Percentiles rank a stretch among this genome's conserved stretches.
phyloP scores from a whole-genome alignment of 495 filamentous ascomycete genomes.

The Xylaria castorea region DNA sequence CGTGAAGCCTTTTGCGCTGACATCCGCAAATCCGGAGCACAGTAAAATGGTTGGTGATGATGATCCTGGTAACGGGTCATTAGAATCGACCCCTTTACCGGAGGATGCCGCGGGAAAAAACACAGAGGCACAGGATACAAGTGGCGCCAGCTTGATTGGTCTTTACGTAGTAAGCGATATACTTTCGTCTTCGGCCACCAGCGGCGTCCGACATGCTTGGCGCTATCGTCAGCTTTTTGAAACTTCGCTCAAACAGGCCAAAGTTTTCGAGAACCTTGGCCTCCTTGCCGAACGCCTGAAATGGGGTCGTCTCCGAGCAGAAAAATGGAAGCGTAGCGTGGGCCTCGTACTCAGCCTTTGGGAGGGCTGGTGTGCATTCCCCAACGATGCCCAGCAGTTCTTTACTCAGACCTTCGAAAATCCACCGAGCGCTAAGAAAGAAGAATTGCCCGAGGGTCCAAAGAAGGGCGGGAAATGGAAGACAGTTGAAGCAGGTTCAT shows the following conservation, averaged over 20 bases:
- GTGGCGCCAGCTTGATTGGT: slow-evolving; percentile 76
- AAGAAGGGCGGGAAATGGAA: slow-evolving; percentile 75
- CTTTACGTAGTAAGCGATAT: slow-evolving; percentile 90
- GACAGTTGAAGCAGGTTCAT: slow-evolving; percentile 63
- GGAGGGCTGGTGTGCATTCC: slow-evolving; percentile 92
- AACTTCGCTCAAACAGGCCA: slow-evolving; percentile 67
- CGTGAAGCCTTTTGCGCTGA: slow-evolving; percentile 73
- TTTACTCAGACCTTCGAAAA: slow-evolving; percentile 78
- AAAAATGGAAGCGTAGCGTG: slow-evolving; percentile 90
- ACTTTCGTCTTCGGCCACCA: slow-evolving; percentile 81
- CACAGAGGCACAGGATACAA: slow-evolving; percentile 62
- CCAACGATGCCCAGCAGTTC: slow-evolving; percentile 72
- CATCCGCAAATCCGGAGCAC: slow-evolving; percentile 55
- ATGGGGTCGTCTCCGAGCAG: slow-evolving; percentile 84
- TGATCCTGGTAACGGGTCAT: slow-evolving; percentile 44
- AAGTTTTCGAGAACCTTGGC: slow-evolving; percentile 84
- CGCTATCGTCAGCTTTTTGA: slow-evolving; percentile 90
- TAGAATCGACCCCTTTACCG: slow-evolving; percentile 44
- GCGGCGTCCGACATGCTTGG: slow-evolving; percentile 87
- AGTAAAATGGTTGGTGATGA: slow-evolving; percentile 51
- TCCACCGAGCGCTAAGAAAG: slow-evolving; percentile 66
- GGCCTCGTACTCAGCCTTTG: slow-evolving; percentile 75
- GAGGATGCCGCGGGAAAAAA: slow-evolving; percentile 43
- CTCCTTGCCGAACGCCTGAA: slow-evolving; percentile 74
- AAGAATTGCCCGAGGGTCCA: slow-evolving; percentile 52